Evolutionary conservation across 306 rosid genomes (phyloP), one percentile per base, ranked within the genome.

Genomic region (Medicago lupulina): DNA sequence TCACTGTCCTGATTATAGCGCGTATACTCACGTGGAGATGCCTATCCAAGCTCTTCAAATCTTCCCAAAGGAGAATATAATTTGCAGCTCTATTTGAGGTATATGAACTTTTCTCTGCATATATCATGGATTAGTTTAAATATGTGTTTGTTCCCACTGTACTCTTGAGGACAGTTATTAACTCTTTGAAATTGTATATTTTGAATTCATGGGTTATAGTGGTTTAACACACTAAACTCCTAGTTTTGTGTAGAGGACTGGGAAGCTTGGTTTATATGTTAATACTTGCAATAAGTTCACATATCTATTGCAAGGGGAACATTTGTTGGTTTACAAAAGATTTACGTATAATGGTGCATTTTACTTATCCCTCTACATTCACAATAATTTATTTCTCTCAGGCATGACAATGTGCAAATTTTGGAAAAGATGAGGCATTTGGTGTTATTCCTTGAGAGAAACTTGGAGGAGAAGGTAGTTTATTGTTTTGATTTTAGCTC

Each of bases 31-130:
- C 83, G 82, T 80, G 98, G 98, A 25, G 98, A 95, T 79, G 95
- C 75, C 80, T 95, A 95, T 85, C 98, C 98, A 58, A 66, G 75
- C 14, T 77, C 76, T 72, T 54, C 96, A 44, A 95, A 84, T 70
- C 97, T 92, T 81, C 97, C 98, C 40, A 90, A 92, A 82, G 98
- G 98, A 74, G 98, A 92, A 75, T 95, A 90, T 88, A 89, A 39
- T 86, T 76, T 95, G 82, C 97, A 68, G 76, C 83, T 95, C 43
- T 88, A 88, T 79, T 79, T 92, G 81, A 95, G 98, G 97, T 95
- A 85, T 46, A 16, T 73, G 69, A 49, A 71, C 18, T 63, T 79
- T 85, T 77, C 79, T 73, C 21, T 19, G 76, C 57, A 67, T 57
- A 79, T 78, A 57, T 70, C 34, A n/a, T 47, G 73, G 55, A 82